Evolutionary conservation across 805 yeast species (phyloP), one percentile per base, ranked within the genome.

Genomic region (Deakozyma indianensis): DNA sequence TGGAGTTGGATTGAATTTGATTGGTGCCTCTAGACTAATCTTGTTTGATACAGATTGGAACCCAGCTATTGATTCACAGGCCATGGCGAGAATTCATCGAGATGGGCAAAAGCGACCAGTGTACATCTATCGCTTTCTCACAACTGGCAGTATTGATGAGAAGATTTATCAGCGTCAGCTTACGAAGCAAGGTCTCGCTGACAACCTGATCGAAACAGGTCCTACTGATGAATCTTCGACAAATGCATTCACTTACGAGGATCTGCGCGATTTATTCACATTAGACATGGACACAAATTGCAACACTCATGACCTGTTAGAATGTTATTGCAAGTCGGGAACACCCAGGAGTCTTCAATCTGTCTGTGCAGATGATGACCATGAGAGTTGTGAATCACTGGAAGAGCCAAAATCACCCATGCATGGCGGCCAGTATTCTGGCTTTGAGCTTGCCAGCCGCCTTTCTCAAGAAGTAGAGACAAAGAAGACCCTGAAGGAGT

Each of bases 41-140:
- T 64, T 92, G 21, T 82, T 84, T 56, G 98, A 92, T 58, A 85
- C 92, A 51, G 97, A 92, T 57, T 92, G 98, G 98, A 92, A 92
- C 51, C 98, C 98, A 0, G 77, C 96, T 0, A 71, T 80, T 11
- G 98, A 92, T 57, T 60, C 83, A 27, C 98, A 92, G 60, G 95
- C 96, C 0, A 84, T 90, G 94, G 95, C 96, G 1, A 67, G 98
- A 50, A 79, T 92, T 4, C 95, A 90, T 57, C 69, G 98, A 54
- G 96, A 90, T 60, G 98, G 98, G 0, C 98, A 92, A 59, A 74
- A 63, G 42, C 72, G 64, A 42, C 85, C 85, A 0, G 92, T 87
- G 9, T 80, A 67, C 57, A 78, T 90, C 24, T 92, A 92, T 57
- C 70, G 98, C 52, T 61, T 92, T 18, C 63, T 92, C 40, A 82